Base-by-base conservation (phyloP, 129 eudicot genomes). In the Glebionis coronaria region DNA sequence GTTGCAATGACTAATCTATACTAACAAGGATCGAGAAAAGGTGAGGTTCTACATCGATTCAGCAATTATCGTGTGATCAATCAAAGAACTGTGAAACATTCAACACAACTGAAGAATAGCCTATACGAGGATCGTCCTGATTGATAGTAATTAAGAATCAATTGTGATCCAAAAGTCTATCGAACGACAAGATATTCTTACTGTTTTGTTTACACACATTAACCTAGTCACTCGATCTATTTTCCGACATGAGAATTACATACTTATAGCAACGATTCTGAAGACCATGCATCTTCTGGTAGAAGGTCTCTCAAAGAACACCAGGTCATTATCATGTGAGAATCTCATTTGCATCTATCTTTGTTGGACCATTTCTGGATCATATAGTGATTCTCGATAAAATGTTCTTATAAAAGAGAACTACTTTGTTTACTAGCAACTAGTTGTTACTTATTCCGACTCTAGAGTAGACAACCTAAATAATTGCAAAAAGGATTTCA, bases 301-400 rank as follows among this genome's bases (percentile, higher is more conserved):
- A 31, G 40, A 31, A 31, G 9, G 5, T 31, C 8, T 31, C 40
- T 31, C 40, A 31, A 31, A 31, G 5, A 9, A 35, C 42, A 35
- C 42, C 9, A 9, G 42, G 42, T 35, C 42, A 35, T 35, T 35
- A 35, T 35, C 42, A 35, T 35, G 7, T 35, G 7, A 35, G 42
- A 35, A 35, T 35, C 42, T 35, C 42, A 7, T 35, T 35, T 35
- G 42, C 42, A 35, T 35, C 42, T 29, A n/a, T 40, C 61, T 35
- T 56, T 46, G 53, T 40, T 73, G 64, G 70, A 63, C 64, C 77
- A 52, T 7, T 52, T 63, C 7, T 38, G n/a, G n/a, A n/a, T n/a
- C 42, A 18, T 52, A 8, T 21, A 40, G 20, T 31, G 70, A 63
- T 73, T 73, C 77, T 15, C 52, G 70, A 53, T 73, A 73, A 63